Evolutionary conservation across 805 yeast species (phyloP).

Genomic region (Metschnikowia sp.): DNA sequence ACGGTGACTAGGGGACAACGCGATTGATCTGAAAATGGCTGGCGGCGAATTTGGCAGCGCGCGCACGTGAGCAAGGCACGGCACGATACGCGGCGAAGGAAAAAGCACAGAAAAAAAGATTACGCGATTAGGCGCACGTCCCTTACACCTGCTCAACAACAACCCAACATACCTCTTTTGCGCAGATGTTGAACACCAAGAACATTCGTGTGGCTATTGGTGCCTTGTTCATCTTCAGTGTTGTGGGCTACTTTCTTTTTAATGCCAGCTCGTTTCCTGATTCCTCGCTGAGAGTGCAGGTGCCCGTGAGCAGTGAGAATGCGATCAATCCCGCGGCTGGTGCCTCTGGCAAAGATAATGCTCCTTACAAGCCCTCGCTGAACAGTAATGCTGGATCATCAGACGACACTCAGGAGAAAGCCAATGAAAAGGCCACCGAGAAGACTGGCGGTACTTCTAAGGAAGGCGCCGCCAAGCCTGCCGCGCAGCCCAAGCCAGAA

Average conservation of each 20-base stretch:
- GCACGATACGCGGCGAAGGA: neutral
- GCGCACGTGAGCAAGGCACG: neutral
- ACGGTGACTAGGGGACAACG: neutral
- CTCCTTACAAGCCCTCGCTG: slow-evolving; percentile 28
- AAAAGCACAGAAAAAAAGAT: neutral
- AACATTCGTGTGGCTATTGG: slow-evolving; percentile 52
- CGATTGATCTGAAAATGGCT: neutral
- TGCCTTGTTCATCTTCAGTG: slow-evolving; percentile 47
- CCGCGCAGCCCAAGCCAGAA: neutral
- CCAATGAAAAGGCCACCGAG: neutral
- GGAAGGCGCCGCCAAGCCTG: slow-evolving; percentile 3
- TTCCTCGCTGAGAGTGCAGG: slow-evolving; percentile 29
- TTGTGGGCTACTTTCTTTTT: slow-evolving; percentile 48
- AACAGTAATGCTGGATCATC: neutral
- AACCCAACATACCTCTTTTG: neutral
- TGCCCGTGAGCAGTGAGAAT: slow-evolving; percentile 11
- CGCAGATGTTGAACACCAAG: slow-evolving; percentile 37
- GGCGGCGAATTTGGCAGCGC: neutral
- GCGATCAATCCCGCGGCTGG: slow-evolving; percentile 19
- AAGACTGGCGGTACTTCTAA: neutral
- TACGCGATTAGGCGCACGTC: slow-evolving; percentile 1
- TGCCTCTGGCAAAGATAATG: slow-evolving; percentile 31
- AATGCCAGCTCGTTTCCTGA: slow-evolving; percentile 37
- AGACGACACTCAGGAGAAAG: neutral
- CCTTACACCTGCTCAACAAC: neutral